Evolutionary conservation across 176 grass and related monocot species (phyloP).

Genomic region (Oryza glumipatula): DNA sequence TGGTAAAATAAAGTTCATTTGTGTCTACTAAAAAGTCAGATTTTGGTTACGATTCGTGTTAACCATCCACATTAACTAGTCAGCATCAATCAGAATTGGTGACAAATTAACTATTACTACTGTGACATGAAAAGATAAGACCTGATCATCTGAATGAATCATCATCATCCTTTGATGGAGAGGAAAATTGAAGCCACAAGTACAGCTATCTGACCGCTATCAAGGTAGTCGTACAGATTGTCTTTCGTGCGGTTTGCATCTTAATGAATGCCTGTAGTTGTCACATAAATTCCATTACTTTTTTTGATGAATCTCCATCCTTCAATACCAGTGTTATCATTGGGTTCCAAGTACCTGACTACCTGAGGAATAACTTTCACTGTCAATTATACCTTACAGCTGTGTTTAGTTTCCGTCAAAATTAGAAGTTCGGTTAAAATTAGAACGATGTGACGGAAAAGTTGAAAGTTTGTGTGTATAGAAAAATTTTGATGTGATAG

Average conservation of each 20-base stretch:
- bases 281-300: neutral
- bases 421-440: no score
- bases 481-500: no score
- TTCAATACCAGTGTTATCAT: slow-evolving; percentile 5
- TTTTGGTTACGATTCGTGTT: neutral
- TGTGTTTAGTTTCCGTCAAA: no score
- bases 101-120: slow-evolving; percentile 35
- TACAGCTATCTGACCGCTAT: slow-evolving; percentile 24
- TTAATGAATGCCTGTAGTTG: slow-evolving; percentile 20
- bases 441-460: no score
- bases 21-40: neutral
- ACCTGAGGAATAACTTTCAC: neutral
- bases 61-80: slow-evolving; percentile 2
- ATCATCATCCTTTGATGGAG: neutral
- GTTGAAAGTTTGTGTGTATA: no score
- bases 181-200: slow-evolving; percentile 23
- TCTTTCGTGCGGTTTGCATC: neutral
- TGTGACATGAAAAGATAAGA: slow-evolving; percentile 32
- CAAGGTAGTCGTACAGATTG: slow-evolving; percentile 4
- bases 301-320: neutral
- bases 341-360: neutral
- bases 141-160: slow-evolving; percentile 2
- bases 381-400: neutral
- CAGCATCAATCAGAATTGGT: slow-evolving; percentile 24
- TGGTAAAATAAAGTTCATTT: no score